Evolutionary conservation across 805 yeast genomes (phyloP).

Genomic region (Saccharomycopsis selenospora): DNA sequence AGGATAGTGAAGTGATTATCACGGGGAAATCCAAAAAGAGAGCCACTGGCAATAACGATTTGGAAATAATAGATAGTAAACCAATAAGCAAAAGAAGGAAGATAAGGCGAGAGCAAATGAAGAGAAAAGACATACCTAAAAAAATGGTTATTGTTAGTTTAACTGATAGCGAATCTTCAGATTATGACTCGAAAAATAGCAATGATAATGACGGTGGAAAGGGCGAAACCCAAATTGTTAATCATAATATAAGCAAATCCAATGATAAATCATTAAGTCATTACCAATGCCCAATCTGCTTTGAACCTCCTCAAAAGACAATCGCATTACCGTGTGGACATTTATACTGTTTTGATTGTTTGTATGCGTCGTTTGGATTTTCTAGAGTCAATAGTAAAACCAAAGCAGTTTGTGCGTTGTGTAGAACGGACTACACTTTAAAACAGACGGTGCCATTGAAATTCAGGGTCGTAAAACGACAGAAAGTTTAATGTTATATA

Average conservation of each 20-base stretch:
- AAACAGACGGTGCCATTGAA: conserved; percentile 19
- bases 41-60: too few species aligned
- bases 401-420: conserved; percentile 37
- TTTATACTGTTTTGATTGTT: conserved; percentile 46
- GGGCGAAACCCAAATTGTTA: conserved; percentile 27
- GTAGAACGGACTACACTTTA: conserved; percentile 32
- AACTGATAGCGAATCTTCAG: conserved; percentile 26
- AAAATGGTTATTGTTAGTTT: not conserved
- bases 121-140: not conserved
- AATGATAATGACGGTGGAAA: conserved; percentile 21
- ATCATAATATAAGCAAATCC: conserved; percentile 10
- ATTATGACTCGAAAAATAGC: conserved; percentile 32
- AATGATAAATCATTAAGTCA: conserved; percentile 30
- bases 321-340: conserved; percentile 53
- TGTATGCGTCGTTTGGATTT: conserved; percentile 42
- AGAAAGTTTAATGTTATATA: conserved; percentile 23
- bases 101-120: conserved; percentile 1
- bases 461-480: conserved; percentile 8
- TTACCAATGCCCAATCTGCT: conserved; percentile 47
- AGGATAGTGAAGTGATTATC: too few species aligned
- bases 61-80: too few species aligned
- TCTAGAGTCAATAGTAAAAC: conserved; percentile 32
- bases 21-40: too few species aligned
- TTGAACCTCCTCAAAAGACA: conserved; percentile 44
- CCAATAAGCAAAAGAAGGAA: too few species aligned